Evolutionary conservation across 768 basidiomycete species (phyloP), one percentile per base, ranked within the genome.

Genomic region (Trametes cubensis): DNA sequence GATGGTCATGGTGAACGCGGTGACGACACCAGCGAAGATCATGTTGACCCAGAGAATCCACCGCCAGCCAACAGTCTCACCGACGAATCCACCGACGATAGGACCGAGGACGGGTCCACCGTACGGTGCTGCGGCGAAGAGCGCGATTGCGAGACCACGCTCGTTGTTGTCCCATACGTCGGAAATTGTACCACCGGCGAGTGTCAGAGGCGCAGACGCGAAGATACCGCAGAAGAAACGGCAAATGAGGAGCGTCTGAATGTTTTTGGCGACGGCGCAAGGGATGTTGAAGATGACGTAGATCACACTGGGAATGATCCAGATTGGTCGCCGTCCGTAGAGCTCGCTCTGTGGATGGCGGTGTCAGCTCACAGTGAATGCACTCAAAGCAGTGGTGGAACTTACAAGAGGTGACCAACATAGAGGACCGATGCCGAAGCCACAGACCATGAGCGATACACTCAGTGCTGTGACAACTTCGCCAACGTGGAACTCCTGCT

Each of bases 31-130:
- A 1, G 78, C 75, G 64, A 79, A 77, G 63, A 79, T 76, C 70
- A 79, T 74, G 69, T 76, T 78, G 65, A 79, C 74, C 74, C 75
- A 76, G 51, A 75, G 62, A 26, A 76, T 73, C 74, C 74, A 75
- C 6, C 73, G 70, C 76, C 75, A 76, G 18, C 79, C 79, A 30
- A 77, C 62, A 40, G 67, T 73, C 58, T 79, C 77, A 8, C 78
- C 75, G 58, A 80, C 77, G 54, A 78, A 78, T 14, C 80, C 80
- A 55, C 81, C 82, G n/a, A 81, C 75, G 55, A 84, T 78, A 5
- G 82, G 87, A 2, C 85, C 86, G 26, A 83, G 48, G 0, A 82
- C 76, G 4, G 79, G 80, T 42, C 76, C 79, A 1, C 76, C 71
- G 66, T 80, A 80, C 0, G 78, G 77, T 5, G 77, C 76, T 2